These are phyloP conservation scores for Skeletonema menzelii DNA, from an alignment of 108 stramenopile genomes.

Conservation along the genomic window DNA sequence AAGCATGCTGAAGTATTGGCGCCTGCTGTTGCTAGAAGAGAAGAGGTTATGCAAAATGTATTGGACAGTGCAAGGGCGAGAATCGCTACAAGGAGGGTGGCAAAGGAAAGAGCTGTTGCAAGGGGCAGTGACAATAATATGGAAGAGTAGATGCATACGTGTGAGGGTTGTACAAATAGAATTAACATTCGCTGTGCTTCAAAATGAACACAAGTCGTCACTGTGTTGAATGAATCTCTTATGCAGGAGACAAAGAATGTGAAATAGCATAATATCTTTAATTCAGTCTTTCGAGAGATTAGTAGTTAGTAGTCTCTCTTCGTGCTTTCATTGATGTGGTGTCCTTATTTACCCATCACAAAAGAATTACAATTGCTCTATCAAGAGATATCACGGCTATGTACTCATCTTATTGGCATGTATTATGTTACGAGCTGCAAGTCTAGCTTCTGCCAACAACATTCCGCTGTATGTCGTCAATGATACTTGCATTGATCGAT, in stretches of 20 bases:
- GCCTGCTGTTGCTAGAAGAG: slow-evolving; percentile 81
- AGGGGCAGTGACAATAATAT: slow-evolving; percentile 37
- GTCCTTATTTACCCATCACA: neutral
- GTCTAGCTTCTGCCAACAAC: too few species aligned
- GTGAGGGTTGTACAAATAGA: slow-evolving; percentile 5
- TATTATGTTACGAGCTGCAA: too few species aligned
- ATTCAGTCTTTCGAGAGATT: neutral
- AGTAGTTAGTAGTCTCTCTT: neutral
- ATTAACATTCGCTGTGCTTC: neutral
- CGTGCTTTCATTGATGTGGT: neutral
- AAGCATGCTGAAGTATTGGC: slow-evolving; percentile 87
- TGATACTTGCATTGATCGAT: too few species aligned
- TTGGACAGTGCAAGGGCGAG: slow-evolving; percentile 78
- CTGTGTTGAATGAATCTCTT: neutral
- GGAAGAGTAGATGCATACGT: slow-evolving; percentile 35
- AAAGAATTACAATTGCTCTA: too few species aligned
- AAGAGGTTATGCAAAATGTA: slow-evolving; percentile 89
- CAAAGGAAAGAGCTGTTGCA: slow-evolving; percentile 36
- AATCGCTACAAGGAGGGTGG: slow-evolving; percentile 80
- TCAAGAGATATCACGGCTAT: too few species aligned
- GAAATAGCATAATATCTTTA: neutral
- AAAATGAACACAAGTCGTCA: neutral
- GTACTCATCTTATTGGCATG: too few species aligned
- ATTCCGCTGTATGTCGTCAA: too few species aligned
- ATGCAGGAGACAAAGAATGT: neutral